Conservation (phyloP, 2,329 filamentous ascomycete genomes). For the Fusarium citri region DNA sequence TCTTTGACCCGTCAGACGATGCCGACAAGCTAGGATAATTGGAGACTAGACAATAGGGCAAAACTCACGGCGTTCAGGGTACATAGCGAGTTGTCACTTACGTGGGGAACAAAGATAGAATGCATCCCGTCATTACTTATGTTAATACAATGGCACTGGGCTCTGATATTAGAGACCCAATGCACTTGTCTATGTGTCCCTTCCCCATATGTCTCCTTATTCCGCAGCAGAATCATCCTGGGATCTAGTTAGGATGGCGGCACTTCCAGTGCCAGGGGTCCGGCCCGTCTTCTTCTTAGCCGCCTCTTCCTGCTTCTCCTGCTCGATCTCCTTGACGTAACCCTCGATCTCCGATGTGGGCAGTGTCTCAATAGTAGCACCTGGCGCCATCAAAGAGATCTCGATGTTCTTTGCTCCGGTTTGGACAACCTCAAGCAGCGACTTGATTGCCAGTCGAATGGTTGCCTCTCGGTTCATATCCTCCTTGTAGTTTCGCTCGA, state of each 20-base stretch:
- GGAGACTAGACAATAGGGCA: slow-evolving; percentile 39
- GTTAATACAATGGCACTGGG: slow-evolving; percentile 53
- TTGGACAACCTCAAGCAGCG: slow-evolving; percentile 95
- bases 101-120: slow-evolving; percentile 29
- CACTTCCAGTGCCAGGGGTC: slow-evolving; percentile 74
- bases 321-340: slow-evolving; percentile 98
- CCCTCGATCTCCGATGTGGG: slow-evolving; percentile 95
- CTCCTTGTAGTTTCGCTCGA: slow-evolving; percentile 98
- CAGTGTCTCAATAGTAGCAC: slow-evolving; percentile 91
- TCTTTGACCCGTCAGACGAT: slow-evolving; percentile 80
- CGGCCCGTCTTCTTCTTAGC: slow-evolving; percentile 93
- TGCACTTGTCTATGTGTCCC: slow-evolving; percentile 45
- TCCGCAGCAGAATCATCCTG: slow-evolving; percentile 56
- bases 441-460: slow-evolving; percentile 98
- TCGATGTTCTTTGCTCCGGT: slow-evolving; percentile 99
- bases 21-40: slow-evolving; percentile 78
- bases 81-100: slow-evolving; percentile 42
- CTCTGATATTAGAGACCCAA: slow-evolving; percentile 43
- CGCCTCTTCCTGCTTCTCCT: slow-evolving; percentile 99
- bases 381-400: slow-evolving; percentile 97
- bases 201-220: slow-evolving; percentile 42
- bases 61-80: slow-evolving; percentile 49
- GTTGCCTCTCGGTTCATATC: slow-evolving; percentile 97
- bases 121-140: slow-evolving; percentile 50
- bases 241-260: slow-evolving; percentile 79